Conservation (phyloP, 2,329 filamentous ascomycete genomes). For the Thermothelomyces thermophilus region DNA sequence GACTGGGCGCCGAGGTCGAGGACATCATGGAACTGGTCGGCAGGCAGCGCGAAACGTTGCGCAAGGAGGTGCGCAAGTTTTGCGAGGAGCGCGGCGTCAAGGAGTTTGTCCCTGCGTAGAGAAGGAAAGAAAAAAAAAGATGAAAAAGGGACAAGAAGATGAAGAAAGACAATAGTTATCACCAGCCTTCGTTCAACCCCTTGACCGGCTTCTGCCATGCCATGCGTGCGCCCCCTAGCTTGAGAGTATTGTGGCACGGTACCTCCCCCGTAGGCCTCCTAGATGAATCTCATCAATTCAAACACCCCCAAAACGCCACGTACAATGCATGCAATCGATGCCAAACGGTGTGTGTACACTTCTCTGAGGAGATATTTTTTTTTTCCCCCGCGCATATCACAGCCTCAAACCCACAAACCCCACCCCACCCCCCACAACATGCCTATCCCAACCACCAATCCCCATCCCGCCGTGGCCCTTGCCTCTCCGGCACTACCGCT, state of each 20-base stretch:
- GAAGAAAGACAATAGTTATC: too few relatives aligned
- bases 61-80: constrained; percentile 22
- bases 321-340: constrained; percentile 1
- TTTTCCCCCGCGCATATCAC: too few relatives aligned
- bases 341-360: too few relatives aligned
- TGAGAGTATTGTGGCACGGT: too few relatives aligned
- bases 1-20: constrained; percentile 5
- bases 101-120: constrained; percentile 28
- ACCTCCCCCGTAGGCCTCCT: too few relatives aligned
- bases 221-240: too few relatives aligned
- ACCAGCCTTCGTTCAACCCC: too few relatives aligned
- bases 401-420: neutral
- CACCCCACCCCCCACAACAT: constrained; percentile 2
- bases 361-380: too few relatives aligned
- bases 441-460: neutral
- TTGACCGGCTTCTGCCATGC: too few relatives aligned
- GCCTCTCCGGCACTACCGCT: neutral
- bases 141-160: neutral
- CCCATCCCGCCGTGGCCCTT: neutral
- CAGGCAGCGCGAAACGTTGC: constrained; percentile 11
- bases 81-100: constrained; percentile 23
- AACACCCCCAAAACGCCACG: too few relatives aligned
- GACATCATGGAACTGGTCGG: constrained; percentile 14
- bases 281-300: too few relatives aligned
- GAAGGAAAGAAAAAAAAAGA: constrained; percentile 9